Evolutionary conservation across 805 yeast species (phyloP).

Genomic region (Ogataea trehalophila): DNA sequence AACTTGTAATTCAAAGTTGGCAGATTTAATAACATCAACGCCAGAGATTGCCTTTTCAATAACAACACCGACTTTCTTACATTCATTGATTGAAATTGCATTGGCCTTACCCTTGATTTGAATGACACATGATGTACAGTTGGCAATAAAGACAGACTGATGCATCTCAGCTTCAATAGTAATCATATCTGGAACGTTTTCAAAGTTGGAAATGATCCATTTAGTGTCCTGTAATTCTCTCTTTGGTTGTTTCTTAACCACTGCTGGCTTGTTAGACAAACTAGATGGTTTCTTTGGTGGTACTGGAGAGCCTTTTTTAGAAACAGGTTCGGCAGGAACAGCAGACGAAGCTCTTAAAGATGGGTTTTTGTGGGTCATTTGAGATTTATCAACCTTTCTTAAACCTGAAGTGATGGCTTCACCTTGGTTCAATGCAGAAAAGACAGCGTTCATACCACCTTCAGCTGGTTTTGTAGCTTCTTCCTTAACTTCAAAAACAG

Average conservation of each 20-base stretch:
- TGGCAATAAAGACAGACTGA: conserved; percentile 86
- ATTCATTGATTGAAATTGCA: conserved; percentile 74
- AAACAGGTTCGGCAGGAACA: conserved; percentile 29
- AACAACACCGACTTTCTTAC: conserved; percentile 69
- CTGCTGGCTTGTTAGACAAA: conserved; percentile 33
- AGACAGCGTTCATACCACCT: conserved; percentile 78
- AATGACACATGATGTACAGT: conserved; percentile 66
- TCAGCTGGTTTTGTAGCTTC: conserved; percentile 16
- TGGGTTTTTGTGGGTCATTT: conserved; percentile 93
- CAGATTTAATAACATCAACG: conserved; percentile 78
- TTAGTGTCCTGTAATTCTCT: conserved; percentile 80
- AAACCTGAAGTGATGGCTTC: conserved; percentile 76
- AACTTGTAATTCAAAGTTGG: conserved; percentile 79
- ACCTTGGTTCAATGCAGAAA: conserved; percentile 87
- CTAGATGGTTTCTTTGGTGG: conserved; percentile 81
- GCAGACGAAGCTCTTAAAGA: conserved; percentile 58
- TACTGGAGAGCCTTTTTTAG: conserved; percentile 53
- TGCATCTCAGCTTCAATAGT: conserved; percentile 74
- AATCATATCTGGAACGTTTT: conserved; percentile 56
- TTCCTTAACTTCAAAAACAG: conserved; percentile 46
- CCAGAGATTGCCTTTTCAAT: conserved; percentile 85
- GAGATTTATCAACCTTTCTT: conserved; percentile 87
- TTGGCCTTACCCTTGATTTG: conserved; percentile 89
- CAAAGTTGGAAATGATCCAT: conserved; percentile 84
- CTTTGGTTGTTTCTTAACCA: conserved; percentile 38